Base-by-base conservation (phyloP, 148 eudicot species). In the Mesembryanthemum crystallinum region DNA sequence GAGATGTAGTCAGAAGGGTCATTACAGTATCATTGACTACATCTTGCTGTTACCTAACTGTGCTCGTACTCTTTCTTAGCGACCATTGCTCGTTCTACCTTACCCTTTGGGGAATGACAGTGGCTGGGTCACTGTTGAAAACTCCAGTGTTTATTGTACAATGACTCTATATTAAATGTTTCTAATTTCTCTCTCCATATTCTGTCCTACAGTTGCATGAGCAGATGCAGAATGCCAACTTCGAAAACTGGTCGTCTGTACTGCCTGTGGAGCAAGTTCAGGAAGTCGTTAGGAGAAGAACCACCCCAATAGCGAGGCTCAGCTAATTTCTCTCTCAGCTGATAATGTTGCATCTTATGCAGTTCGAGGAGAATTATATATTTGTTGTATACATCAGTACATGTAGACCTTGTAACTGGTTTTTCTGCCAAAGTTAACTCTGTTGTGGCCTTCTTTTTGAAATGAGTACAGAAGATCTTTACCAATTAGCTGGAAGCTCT, bases 191-290 rank as follows among this genome's bases (percentile, higher is more conserved):
- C 45, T 17, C 21, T 30, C 32, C 3, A 20, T 63, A 35, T 52
- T 25, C 43, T 54, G 62, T 65, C 13, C 13, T 83, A 81, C 86
- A 93, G 98, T 73, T 94, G 76, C 89, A 81, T 52, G 87, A 88
- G 83, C 91, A 88, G 80, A 81, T 88, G 97, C 87, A 89, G 80
- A 83, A 74, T 39, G 84, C 86, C 27, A 79, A 85, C 71, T 90
- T 87, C 64, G 90, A 91, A 37, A 79, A 71, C 27, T 82, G 78
- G 83, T 82, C 93, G 33, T 90, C 95, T 9, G 43, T 90, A 47
- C 68, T 91, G 79, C 83, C 98, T 12, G 82, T 72, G 55, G 91
- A 90, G 3, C 86, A 88, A 74, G 81, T 94, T 51, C 84, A 88
- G 70, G 91, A 91, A 57, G 82, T 80, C 33, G 80, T 88, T 71